Evolutionary conservation across 768 basidiomycete species (phyloP).

Genomic region (Hypholoma sublateritium): DNA sequence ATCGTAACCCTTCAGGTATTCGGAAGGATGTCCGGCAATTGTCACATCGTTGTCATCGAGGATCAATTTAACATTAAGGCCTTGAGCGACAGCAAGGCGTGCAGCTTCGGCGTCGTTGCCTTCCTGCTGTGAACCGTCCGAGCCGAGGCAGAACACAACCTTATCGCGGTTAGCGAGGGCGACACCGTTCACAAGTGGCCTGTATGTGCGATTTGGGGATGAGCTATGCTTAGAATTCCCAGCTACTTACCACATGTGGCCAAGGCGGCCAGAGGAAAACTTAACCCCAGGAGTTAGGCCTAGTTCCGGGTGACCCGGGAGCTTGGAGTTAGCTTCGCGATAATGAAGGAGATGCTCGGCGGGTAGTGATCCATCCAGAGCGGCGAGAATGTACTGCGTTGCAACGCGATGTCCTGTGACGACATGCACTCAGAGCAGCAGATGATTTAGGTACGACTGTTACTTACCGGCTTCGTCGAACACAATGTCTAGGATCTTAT

Average conservation of each 20-base stretch:
- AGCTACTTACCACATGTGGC: constrained; percentile 73
- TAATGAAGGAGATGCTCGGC: constrained; percentile 81
- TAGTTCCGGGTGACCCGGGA: constrained; percentile 88
- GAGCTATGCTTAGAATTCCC: background rate
- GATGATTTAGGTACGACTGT: background rate
- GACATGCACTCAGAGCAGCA: background rate
- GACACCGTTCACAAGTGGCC: constrained; percentile 82
- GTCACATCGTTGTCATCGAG: constrained; percentile 93
- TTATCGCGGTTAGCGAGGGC: constrained; percentile 78
- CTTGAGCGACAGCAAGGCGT: constrained; percentile 80
- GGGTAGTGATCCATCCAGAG: constrained; percentile 70
- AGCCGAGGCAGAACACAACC: constrained; percentile 80
- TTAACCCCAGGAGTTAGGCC: constrained; percentile 91
- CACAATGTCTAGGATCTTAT: constrained; percentile 65
- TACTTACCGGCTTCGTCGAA: constrained; percentile 83
- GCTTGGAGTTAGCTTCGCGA: constrained; percentile 81
- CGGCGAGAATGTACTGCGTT: constrained; percentile 83
- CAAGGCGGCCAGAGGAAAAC: constrained; percentile 91
- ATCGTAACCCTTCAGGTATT: constrained; percentile 81
- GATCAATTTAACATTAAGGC: constrained; percentile 80
- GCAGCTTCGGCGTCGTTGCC: constrained; percentile 92
- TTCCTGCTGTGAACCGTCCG: constrained; percentile 90
- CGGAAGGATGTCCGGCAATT: constrained; percentile 87
- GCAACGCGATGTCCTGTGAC: constrained; percentile 83
- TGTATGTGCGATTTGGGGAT: constrained; percentile 14